These are phyloP conservation scores for Claviceps monticola DNA, from an alignment of 2,329 filamentous ascomycete genomes.

Conservation along the genomic window DNA sequence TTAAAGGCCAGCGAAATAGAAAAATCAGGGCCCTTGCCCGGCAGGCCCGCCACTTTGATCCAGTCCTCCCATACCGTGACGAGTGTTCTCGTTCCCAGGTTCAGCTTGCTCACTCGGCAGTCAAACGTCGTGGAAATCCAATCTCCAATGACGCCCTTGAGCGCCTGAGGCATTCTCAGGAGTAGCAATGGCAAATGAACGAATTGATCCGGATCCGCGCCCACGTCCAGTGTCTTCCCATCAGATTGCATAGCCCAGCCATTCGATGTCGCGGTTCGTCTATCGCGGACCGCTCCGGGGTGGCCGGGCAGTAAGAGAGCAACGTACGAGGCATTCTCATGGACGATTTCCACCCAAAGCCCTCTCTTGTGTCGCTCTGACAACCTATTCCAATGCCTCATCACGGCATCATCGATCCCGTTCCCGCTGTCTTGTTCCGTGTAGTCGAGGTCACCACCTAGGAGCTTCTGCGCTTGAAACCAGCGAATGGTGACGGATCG, in stretches of 20 bases:
- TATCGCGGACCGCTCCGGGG: slow-evolving; percentile 6
- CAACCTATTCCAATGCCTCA: slow-evolving; percentile 6
- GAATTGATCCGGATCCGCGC: slow-evolving; percentile 20
- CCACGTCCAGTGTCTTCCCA: not conserved
- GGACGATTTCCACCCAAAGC: slow-evolving; percentile 34
- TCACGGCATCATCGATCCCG: slow-evolving; percentile 7
- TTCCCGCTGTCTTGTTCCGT: slow-evolving; percentile 8
- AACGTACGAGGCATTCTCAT: slow-evolving; percentile 37
- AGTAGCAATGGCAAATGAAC: slow-evolving; percentile 37
- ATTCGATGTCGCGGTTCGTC: slow-evolving; percentile 1
- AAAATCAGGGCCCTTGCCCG: slow-evolving; percentile 27
- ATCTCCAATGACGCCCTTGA: slow-evolving; percentile 34
- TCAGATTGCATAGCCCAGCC: slow-evolving; percentile 12
- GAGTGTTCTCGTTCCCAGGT: slow-evolving; percentile 36
- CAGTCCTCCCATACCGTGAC: slow-evolving; percentile 37
- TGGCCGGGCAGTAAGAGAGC: slow-evolving; percentile 35
- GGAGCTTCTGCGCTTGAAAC: slow-evolving; percentile 21
- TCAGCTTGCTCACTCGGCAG: slow-evolving; percentile 37
- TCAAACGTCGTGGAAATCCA: slow-evolving; percentile 42
- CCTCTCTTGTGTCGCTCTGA: slow-evolving; percentile 15
- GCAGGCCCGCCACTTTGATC: slow-evolving; percentile 26
- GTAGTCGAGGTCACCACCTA: slow-evolving; percentile 16
- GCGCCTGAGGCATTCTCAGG: slow-evolving; percentile 38
- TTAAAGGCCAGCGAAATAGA: slow-evolving; percentile 39
- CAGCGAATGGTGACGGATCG: slow-evolving; percentile 34